Conservation (phyloP, 2,329 filamentous ascomycete genomes). For the Chrysoporthe deuterocubensis region DNA sequence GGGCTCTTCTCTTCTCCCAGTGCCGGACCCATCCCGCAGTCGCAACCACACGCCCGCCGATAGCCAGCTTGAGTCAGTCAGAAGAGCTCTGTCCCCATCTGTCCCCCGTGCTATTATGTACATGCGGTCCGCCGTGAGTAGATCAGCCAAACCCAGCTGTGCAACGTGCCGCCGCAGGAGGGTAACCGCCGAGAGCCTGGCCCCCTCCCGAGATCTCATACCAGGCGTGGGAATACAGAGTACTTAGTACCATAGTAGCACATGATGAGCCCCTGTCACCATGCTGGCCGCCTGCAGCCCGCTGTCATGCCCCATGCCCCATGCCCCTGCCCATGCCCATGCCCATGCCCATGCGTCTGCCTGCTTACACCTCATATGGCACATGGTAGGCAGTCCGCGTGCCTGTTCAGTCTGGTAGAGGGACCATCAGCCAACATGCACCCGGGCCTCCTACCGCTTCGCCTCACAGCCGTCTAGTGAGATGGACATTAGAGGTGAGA, state of each 20-base stretch:
- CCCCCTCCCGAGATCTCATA: not conserved
- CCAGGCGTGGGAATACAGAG: too few species aligned
- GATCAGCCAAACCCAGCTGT: not conserved
- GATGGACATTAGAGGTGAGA: not conserved
- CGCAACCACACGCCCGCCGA: too few species aligned
- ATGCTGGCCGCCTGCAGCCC: not conserved
- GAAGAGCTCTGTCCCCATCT: too few species aligned
- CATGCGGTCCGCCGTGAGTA: too few species aligned
- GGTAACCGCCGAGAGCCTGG: not conserved
- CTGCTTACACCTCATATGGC: too few species aligned
- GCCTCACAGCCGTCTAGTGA: not conserved
- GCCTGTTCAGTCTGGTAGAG: not conserved
- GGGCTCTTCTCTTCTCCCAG: too few species aligned
- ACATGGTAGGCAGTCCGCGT: not conserved
- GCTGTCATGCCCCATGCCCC: not conserved
- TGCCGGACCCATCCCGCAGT: too few species aligned
- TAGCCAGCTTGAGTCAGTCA: too few species aligned
- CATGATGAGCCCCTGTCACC: not conserved
- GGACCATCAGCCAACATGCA: not conserved
- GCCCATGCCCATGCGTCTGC: not conserved
- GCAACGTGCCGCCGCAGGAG: not conserved
- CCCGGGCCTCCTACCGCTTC: not conserved
- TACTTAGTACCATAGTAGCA: not conserved
- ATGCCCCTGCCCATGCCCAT: not conserved
- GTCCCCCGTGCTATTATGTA: too few species aligned